Evolutionary conservation across 108 stramenopile genomes (phyloP), one percentile per base, ranked within the genome.

Genomic region (Chaetoceros tenuissimus): DNA sequence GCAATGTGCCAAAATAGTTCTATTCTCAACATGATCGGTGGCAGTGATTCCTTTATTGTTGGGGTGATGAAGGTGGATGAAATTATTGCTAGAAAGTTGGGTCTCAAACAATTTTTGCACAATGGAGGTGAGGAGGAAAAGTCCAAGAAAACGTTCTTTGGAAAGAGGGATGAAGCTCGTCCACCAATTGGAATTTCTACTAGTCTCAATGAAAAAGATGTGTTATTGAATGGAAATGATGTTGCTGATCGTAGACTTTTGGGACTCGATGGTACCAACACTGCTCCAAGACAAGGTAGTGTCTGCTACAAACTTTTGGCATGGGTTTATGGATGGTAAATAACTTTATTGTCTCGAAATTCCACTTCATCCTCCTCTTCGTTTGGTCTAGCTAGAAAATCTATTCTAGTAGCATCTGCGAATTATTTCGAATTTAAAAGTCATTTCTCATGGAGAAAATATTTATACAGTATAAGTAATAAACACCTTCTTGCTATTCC

Each of bases 1-100:
- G 67, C 60, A 1, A 43, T 68, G 17, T 68, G 67, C 25, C 67
- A 68, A 7, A n/a, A 46, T 40, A 13, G 34, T 5, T 10, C 34
- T 10, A 10, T 40, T 40, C 13, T 40, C 5, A 13, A 40, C 13
- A 13, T 40, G 5, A n/a, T n/a, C n/a, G n/a, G n/a, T n/a, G 13
- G 34, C 34, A 40, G 13, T 40, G 8, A 40, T 10, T 5, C 13
- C 34, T 10, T 13, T 10, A 40, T 40, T 40, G 8, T 40, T 40
- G 34, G 34, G 5, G 34, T 40, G 8, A 40, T 40, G 34, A 40
- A 13, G 34, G 13, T 40, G 34, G 34, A 40, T 13, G 8, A 40
- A 40, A 13, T 40, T 40, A 13, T 40, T 10, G 34, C 34, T 10
- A 13, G 13, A 40, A 5, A 13, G 34, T 13, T 40, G 5, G 34